phyloP scores from a whole-genome alignment of 129 eudicot species.

The Cynara cardunculus region DNA sequence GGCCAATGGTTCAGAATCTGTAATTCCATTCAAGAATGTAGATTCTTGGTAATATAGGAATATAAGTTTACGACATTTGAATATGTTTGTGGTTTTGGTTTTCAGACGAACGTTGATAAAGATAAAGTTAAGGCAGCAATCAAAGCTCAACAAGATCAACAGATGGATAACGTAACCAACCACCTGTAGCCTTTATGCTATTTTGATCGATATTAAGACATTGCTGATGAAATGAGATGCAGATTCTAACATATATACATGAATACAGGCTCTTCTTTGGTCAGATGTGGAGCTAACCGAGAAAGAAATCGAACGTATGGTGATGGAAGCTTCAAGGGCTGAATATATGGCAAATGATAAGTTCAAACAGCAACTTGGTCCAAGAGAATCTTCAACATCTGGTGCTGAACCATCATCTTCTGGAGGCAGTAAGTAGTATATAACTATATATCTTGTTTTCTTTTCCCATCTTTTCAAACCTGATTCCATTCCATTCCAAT shows the following conservation, averaged over 20 bases:
- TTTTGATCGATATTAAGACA: neutral
- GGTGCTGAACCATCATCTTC: constrained; percentile 97
- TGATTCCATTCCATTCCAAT: neutral
- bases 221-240: neutral
- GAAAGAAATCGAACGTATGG: constrained; percentile 97
- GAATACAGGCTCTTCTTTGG: constrained; percentile 74
- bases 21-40: no score
- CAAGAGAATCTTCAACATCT: constrained; percentile 84
- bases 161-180: constrained; percentile 72
- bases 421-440: constrained; percentile 65
- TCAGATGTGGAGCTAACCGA: constrained; percentile 97
- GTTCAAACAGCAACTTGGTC: constrained; percentile 68
- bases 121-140: constrained; percentile 99
- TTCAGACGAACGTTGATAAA: constrained; percentile 72
- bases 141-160: constrained; percentile 98
- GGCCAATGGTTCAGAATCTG: no score
- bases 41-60: no score
- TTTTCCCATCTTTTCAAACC: neutral
- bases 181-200: neutral
- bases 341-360: constrained; percentile 76
- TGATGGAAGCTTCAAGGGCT: constrained; percentile 94
- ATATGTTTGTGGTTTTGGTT: constrained; percentile 2
- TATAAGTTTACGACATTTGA: neutral
- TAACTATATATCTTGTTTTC: neutral
- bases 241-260: neutral